Conservation (phyloP, 306 rosid species). For the Citrullus amarus region DNA sequence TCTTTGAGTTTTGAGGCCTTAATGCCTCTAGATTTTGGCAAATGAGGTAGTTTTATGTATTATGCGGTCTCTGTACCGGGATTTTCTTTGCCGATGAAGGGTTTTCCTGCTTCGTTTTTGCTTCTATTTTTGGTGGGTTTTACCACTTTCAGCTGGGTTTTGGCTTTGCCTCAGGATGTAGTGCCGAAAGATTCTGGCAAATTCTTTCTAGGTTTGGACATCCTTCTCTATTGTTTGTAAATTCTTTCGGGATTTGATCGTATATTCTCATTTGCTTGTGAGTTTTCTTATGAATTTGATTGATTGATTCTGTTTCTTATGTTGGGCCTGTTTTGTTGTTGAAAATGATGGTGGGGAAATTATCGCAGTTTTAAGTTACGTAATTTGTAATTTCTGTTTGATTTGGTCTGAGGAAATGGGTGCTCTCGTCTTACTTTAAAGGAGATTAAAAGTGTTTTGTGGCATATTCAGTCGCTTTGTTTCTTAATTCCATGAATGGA, state of each 20-base stretch:
- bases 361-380: background rate
- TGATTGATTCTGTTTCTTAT: background rate
- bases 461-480: background rate
- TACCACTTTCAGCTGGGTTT: conserved; percentile 33
- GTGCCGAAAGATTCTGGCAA: conserved; percentile 14
- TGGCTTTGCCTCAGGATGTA: conserved; percentile 33
- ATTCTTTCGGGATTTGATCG: conserved; percentile 21
- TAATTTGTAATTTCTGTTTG: background rate
- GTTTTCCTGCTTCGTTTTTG: conserved; percentile 15
- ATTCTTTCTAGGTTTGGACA: conserved; percentile 44
- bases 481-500: background rate
- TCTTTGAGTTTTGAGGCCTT: background rate
- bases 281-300: background rate
- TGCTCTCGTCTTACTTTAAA: background rate
- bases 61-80: conserved; percentile 13
- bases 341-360: background rate
- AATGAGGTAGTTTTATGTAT: conserved; percentile 24
- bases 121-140: conserved; percentile 24
- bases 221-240: conserved; percentile 6
- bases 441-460: background rate
- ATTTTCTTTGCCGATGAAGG: conserved; percentile 33
- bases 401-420: background rate
- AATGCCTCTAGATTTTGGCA: background rate
- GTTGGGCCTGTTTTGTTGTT: background rate
- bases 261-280: background rate